Evolutionary conservation across 495 filamentous ascomycete species (phyloP).

Genomic region (Aspergillus carlsbadensis): DNA sequence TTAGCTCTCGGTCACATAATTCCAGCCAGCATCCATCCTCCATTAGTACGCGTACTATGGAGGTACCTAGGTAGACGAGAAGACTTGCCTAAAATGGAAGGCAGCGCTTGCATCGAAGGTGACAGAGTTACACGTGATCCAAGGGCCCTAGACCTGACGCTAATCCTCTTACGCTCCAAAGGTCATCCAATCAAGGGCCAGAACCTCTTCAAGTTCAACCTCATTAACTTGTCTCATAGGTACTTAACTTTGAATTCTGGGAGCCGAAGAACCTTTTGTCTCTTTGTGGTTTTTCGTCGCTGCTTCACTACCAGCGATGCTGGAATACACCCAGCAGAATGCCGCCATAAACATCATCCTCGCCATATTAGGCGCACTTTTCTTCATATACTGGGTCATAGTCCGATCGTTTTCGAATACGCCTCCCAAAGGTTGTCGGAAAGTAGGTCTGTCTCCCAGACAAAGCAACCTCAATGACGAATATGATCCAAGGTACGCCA

Average conservation of each 20-base stretch:
- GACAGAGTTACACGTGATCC: neutral
- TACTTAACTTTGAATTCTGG: neutral
- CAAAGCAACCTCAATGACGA: slow-evolving; percentile 40
- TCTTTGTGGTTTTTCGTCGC: no score
- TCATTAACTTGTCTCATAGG: no score
- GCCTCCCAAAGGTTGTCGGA: slow-evolving; percentile 34
- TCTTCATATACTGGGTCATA: neutral
- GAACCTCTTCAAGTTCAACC: no score
- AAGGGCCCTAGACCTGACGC: neutral
- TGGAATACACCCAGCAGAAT: neutral
- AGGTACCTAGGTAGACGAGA: no score
- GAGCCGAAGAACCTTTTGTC: neutral
- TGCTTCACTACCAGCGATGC: neutral
- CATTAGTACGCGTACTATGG: no score
- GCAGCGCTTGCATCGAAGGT: neutral
- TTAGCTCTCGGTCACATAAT: neutral
- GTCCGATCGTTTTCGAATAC: neutral
- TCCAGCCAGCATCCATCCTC: neutral
- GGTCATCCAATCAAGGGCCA: neutral
- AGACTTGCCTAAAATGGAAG: slow-evolving; percentile 4
- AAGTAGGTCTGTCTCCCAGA: slow-evolving; percentile 28
- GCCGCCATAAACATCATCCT: slow-evolving; percentile 4
- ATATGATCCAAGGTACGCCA: slow-evolving; percentile 34
- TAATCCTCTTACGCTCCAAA: neutral
- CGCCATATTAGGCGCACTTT: neutral